A percentile compares a stretch with the other conserved stretches of the same genome.
Evolutionary conservation across 164 flowering plant species (phyloP).

Genomic region (Houttuynia cordata): DNA sequence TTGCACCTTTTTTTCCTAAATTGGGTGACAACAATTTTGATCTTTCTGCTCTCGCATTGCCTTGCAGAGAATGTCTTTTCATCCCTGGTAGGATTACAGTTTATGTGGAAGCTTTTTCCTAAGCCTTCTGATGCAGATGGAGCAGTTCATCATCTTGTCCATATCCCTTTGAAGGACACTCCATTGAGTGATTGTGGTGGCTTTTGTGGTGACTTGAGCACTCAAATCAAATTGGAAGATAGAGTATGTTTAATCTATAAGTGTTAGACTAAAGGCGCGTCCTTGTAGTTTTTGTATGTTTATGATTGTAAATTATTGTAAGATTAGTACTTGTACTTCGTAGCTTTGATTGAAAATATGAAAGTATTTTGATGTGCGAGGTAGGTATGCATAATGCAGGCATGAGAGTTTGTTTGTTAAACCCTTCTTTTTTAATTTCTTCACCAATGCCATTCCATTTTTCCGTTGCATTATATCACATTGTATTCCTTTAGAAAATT

Average conservation of each 20-base stretch:
- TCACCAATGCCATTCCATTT: too few relatives aligned
- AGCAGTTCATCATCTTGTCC: slow-evolving; percentile 59
- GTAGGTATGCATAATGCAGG: too few relatives aligned
- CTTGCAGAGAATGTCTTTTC: slow-evolving; percentile 86
- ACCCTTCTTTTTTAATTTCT: not conserved
- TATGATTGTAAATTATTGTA: not conserved
- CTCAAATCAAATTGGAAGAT: slow-evolving; percentile 73
- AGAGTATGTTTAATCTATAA: slow-evolving; percentile 38
- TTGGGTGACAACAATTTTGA: not conserved
- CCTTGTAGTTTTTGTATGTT: not conserved
- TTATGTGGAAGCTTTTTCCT: slow-evolving; percentile 73
- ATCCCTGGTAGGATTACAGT: slow-evolving; percentile 78
- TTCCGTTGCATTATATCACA: too few relatives aligned
- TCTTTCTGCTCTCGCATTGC: not conserved
- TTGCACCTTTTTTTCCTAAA: too few relatives aligned
- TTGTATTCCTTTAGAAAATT: too few relatives aligned
- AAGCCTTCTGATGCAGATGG: slow-evolving; percentile 27
- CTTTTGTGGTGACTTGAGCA: slow-evolving; percentile 66
- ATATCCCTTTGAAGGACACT: slow-evolving; percentile 84
- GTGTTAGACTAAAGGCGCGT: not conserved
- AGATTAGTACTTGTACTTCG: not conserved
- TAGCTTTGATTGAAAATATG: too few relatives aligned
- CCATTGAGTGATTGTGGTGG: slow-evolving; percentile 93
- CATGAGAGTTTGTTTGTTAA: not conserved
- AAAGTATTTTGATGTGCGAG: too few relatives aligned